Percentiles rank a stretch among this genome's conserved stretches.
These are phyloP conservation scores for Trichoderma afroharzianum DNA, from an alignment of 2,329 filamentous ascomycete species.

Conservation along the genomic window DNA sequence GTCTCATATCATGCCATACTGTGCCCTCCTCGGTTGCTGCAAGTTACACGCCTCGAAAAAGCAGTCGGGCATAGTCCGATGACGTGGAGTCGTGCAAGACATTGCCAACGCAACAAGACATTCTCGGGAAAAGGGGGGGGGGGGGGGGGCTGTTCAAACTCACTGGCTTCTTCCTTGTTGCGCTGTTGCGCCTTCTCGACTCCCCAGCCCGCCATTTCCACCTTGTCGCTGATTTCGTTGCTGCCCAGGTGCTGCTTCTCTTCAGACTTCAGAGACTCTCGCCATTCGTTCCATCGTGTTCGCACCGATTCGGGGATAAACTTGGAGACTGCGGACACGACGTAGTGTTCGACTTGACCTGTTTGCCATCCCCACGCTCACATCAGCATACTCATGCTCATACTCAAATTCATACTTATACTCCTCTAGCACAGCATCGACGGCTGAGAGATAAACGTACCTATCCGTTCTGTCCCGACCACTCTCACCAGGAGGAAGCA, in stretches of 20 bases:
- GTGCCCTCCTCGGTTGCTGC: neutral
- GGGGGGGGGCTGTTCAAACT: constrained; percentile 36
- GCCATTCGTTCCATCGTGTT: constrained; percentile 49
- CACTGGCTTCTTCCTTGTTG: constrained; percentile 69
- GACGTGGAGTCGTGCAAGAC: constrained; percentile 1
- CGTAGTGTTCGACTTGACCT: constrained; percentile 63
- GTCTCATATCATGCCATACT: neutral
- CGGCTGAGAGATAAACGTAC: constrained; percentile 38
- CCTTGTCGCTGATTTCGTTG: constrained; percentile 42
- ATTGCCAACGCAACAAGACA: neutral
- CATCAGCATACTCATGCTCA: neutral
- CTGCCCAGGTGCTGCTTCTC: constrained; percentile 43
- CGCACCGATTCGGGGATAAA: constrained; percentile 59
- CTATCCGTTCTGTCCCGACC: constrained; percentile 82
- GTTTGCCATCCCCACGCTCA: constrained; percentile 5
- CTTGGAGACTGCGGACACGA: constrained; percentile 57
- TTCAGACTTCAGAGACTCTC: constrained; percentile 44
- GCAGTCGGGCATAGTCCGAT: neutral
- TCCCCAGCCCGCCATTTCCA: constrained; percentile 55
- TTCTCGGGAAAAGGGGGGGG: no score
- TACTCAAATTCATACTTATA: neutral
- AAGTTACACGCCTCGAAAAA: neutral
- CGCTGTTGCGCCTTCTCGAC: constrained; percentile 60
- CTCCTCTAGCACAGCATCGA: neutral
- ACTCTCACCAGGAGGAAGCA: constrained; percentile 85